Conservation (phyloP, 345 rosid genomes). For the Citrus hindsii region DNA sequence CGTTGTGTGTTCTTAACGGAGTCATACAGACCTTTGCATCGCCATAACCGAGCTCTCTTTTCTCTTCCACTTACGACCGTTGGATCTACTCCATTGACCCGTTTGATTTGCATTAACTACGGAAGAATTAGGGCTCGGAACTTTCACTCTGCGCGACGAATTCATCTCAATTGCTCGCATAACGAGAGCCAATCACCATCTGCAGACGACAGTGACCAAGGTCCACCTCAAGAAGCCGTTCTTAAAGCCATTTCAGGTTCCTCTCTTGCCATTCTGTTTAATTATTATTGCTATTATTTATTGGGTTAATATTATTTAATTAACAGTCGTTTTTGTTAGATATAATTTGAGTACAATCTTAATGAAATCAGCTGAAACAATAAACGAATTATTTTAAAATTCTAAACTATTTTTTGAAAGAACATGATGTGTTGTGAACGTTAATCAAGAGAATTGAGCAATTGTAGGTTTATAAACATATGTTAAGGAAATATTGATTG, state of each 20-base stretch:
- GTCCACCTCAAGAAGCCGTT: slow-evolving; percentile 91
- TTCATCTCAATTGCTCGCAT: slow-evolving; percentile 38
- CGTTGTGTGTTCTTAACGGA: slow-evolving; percentile 59
- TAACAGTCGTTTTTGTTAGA: neutral
- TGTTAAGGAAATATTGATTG: neutral
- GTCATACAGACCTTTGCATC: slow-evolving; percentile 41
- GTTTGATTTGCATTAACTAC: slow-evolving; percentile 21
- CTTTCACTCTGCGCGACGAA: slow-evolving; percentile 14
- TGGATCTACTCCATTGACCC: slow-evolving; percentile 24
- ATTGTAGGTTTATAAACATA: neutral
- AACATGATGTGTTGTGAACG: neutral
- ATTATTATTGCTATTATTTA: neutral
- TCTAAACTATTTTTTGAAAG: neutral
- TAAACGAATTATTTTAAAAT: neutral
- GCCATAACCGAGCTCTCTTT: slow-evolving; percentile 25
- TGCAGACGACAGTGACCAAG: slow-evolving; percentile 55
- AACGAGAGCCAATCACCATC: slow-evolving; percentile 14
- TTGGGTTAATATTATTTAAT: neutral
- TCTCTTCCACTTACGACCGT: slow-evolving; percentile 22
- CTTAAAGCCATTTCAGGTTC: slow-evolving; percentile 94
- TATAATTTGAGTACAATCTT: neutral
- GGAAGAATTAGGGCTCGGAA: slow-evolving; percentile 33
- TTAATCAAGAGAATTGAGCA: neutral
- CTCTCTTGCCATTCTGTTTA: neutral
- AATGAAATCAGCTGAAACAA: neutral